Conservation (phyloP, 2,329 filamentous ascomycete genomes). For the Tetracladium maxilliforme region DNA sequence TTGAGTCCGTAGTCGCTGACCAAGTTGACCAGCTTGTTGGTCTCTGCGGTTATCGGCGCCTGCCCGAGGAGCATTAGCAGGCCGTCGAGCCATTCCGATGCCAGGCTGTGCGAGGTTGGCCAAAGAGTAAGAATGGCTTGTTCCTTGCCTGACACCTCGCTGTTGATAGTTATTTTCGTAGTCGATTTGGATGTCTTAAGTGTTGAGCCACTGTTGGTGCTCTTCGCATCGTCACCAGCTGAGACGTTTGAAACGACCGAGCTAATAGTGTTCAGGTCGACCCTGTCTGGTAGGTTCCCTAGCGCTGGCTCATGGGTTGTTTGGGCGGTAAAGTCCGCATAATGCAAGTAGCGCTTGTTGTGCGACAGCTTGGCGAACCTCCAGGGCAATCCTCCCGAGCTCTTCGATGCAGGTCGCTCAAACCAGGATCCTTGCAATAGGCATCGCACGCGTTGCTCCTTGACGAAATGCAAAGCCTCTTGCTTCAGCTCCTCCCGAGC, state of each 20-base stretch:
- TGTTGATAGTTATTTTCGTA: conserved; percentile 88
- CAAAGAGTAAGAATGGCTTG: conserved; percentile 68
- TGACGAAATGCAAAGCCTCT: conserved; percentile 90
- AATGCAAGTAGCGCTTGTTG: conserved; percentile 81
- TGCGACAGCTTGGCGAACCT: conserved; percentile 81
- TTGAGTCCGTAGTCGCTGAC: conserved; percentile 86
- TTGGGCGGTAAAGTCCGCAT: conserved; percentile 65
- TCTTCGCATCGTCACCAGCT: conserved; percentile 18
- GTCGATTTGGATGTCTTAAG: conserved; percentile 17
- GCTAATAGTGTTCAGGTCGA: conserved; percentile 77
- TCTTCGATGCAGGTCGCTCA: conserved; percentile 25
- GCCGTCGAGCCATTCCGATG: conserved; percentile 94
- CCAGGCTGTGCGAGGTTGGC: conserved; percentile 65
- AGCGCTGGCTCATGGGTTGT: conserved; percentile 52
- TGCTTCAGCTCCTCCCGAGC: conserved; percentile 84
- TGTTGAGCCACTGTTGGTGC: conserved; percentile 19
- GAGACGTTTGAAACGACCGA: conserved; percentile 83
- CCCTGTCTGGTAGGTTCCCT: conserved; percentile 61
- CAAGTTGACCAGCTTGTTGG: conserved; percentile 73
- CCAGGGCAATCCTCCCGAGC: conserved; percentile 42
- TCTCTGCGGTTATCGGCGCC: conserved; percentile 92
- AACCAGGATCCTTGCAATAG: conserved; percentile 88
- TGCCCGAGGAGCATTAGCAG: conserved; percentile 90
- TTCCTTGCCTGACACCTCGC: conserved; percentile 47
- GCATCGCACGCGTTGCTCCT: conserved; percentile 88